These are phyloP conservation scores for Flaveria brownii DNA, from an alignment of 129 eudicot genomes.

Conservation along the genomic window DNA sequence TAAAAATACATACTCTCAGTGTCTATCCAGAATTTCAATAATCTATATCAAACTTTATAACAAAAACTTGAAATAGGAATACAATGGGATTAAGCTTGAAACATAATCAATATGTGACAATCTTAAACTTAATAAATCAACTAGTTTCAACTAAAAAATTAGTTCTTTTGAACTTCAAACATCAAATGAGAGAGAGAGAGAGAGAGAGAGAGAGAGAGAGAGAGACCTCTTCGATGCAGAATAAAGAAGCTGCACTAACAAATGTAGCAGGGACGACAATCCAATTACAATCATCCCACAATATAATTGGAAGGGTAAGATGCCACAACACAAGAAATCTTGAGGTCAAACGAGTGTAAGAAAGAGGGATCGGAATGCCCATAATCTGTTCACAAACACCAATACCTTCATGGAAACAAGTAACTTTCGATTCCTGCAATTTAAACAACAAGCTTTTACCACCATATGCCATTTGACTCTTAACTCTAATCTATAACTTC, in stretches of 20 bases:
- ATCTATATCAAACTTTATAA: neutral
- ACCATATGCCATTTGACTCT: constrained; percentile 5
- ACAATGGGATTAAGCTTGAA: neutral
- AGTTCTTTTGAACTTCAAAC: constrained; percentile 16
- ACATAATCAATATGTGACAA: neutral
- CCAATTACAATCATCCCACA: constrained; percentile 99
- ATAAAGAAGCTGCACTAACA: constrained; percentile 91
- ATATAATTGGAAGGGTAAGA: constrained; percentile 91
- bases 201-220: neutral
- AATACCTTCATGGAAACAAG: constrained; percentile 90
- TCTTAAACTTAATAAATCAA: neutral
- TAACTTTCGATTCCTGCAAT: constrained; percentile 77
- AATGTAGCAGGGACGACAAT: constrained; percentile 97
- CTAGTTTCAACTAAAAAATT: neutral
- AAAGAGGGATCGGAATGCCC: constrained; percentile 89
- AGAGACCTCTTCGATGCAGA: constrained; percentile 97
- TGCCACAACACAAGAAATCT: constrained; percentile 96
- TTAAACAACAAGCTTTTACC: constrained; percentile 2
- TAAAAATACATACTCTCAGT: neutral
- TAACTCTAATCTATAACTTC: constrained; percentile 12
- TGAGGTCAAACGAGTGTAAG: constrained; percentile 94
- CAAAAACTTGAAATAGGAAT: neutral
- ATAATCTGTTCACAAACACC: constrained; percentile 83
- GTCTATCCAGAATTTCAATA: neutral
- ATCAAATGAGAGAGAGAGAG: constrained; percentile 4